Evolutionary conservation across 2,329 filamentous ascomycete species (phyloP).

Genomic region (Aspergillus thermomutatus): DNA sequence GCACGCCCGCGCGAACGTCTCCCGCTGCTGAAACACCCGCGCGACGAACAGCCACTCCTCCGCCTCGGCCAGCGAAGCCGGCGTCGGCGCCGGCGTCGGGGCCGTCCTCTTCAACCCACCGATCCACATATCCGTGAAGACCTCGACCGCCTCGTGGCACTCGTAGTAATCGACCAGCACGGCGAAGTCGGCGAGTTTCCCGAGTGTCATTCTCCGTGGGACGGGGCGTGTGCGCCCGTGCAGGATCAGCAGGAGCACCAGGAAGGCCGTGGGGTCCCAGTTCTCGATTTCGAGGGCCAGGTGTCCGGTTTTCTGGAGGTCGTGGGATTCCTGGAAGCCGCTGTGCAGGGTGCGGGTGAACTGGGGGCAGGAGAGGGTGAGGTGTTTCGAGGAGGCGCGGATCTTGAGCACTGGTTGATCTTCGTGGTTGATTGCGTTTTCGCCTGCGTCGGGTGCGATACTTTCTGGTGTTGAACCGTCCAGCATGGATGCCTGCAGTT

Average conservation of each 20-base stretch:
- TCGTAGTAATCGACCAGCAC: conserved; percentile 20
- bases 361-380: not conserved
- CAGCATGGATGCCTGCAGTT: not conserved
- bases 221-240: conserved; percentile 15
- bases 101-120: not conserved
- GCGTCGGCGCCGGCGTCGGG: not conserved
- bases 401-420: not conserved
- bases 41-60: not conserved
- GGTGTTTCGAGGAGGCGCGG: conserved; percentile 3
- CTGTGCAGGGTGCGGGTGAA: not conserved
- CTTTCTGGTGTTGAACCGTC: not conserved
- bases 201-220: not conserved
- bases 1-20: not conserved
- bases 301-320: not conserved
- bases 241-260: conserved; percentile 19
- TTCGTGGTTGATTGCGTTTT: not conserved
- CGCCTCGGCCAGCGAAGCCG: not conserved
- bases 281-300: conserved; percentile 1
- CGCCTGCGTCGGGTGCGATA: not conserved
- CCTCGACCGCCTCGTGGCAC: conserved; percentile 14
- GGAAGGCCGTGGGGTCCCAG: conserved; percentile 17
- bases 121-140: conserved; percentile 17
- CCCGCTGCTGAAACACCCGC: conserved; percentile 1
- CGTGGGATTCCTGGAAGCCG: not conserved
- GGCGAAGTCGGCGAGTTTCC: conserved; percentile 8